A percentile compares a stretch with the other conserved stretches of the same genome.
Conservation (phyloP, 176 grass and related monocot genomes). For the Thalia dealbata region DNA sequence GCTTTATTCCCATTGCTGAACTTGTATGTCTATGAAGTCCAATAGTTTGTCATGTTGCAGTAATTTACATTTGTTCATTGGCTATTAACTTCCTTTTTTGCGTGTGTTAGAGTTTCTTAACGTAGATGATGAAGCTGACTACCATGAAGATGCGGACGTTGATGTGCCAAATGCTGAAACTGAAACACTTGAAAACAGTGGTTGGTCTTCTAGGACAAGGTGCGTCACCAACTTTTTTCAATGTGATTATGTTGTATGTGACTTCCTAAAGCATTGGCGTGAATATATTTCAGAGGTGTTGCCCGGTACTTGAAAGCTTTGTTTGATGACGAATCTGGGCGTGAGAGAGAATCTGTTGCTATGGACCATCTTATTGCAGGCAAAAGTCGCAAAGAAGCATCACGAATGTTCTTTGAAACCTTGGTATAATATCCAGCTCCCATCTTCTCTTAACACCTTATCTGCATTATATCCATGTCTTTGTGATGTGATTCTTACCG, state of each 20-base stretch:
- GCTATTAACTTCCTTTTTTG: neutral
- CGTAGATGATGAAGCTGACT: constrained; percentile 71
- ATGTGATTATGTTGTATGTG: neutral
- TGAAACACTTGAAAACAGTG: constrained; percentile 65
- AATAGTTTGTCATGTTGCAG: neutral
- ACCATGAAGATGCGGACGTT: constrained; percentile 35
- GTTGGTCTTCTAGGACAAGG: constrained; percentile 97
- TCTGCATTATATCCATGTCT: neutral
- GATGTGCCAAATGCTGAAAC: constrained; percentile 56
- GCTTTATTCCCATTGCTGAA: too few relatives aligned
- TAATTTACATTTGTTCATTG: neutral
- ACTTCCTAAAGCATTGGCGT: neutral
- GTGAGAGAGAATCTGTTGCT: constrained; percentile 58
- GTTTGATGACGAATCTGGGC: constrained; percentile 80
- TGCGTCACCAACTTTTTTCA: neutral
- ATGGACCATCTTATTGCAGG: constrained; percentile 69
- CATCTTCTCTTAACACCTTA: neutral
- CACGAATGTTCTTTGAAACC: constrained; percentile 99
- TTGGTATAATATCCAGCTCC: neutral
- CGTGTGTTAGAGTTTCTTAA: constrained; percentile 78
- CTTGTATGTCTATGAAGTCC: too few relatives aligned
- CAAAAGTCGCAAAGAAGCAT: constrained; percentile 92
- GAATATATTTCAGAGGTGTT: constrained; percentile 45
- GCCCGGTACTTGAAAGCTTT: constrained; percentile 79
- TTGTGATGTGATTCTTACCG: too few relatives aligned